phyloP scores from a whole-genome alignment of 306 rosid genomes.

The Abrus precatorius region DNA sequence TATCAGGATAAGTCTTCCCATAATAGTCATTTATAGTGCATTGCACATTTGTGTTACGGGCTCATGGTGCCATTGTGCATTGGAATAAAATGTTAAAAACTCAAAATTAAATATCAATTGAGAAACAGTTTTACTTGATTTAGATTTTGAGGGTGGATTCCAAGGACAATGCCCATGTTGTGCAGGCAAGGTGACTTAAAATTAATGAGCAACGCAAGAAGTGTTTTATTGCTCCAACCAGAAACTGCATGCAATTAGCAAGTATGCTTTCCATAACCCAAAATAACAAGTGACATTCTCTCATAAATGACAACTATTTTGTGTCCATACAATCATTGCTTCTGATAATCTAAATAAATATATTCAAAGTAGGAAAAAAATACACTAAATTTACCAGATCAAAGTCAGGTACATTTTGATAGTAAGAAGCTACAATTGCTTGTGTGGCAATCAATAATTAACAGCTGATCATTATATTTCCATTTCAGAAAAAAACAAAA shows the following conservation, averaged over 20 bases:
- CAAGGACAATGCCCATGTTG: background rate
- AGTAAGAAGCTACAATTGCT: constrained; percentile 11
- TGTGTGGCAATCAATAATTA: constrained; percentile 1
- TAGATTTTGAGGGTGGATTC: background rate
- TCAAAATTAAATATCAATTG: constrained; percentile 15
- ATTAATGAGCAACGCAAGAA: background rate
- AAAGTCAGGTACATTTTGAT: background rate
- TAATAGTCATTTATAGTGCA: constrained; percentile 4
- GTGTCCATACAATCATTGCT: constrained; percentile 11
- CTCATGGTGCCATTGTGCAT: background rate
- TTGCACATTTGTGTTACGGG: background rate
- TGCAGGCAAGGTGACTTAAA: background rate
- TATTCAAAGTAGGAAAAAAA: background rate
- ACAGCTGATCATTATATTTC: constrained; percentile 8
- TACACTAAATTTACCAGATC: background rate
- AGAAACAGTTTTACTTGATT: background rate
- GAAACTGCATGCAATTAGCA: background rate
- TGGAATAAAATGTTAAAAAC: constrained; percentile 9
- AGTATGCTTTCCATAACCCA: constrained; percentile 14
- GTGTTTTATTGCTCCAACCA: background rate
- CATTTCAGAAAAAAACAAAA: background rate
- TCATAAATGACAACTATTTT: background rate
- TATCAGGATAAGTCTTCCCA: constrained; percentile 2
- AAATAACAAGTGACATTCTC: background rate
- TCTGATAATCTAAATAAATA: constrained; percentile 18